phyloP scores from a whole-genome alignment of 2,329 filamentous ascomycete genomes.

The Fusarium sp. region DNA sequence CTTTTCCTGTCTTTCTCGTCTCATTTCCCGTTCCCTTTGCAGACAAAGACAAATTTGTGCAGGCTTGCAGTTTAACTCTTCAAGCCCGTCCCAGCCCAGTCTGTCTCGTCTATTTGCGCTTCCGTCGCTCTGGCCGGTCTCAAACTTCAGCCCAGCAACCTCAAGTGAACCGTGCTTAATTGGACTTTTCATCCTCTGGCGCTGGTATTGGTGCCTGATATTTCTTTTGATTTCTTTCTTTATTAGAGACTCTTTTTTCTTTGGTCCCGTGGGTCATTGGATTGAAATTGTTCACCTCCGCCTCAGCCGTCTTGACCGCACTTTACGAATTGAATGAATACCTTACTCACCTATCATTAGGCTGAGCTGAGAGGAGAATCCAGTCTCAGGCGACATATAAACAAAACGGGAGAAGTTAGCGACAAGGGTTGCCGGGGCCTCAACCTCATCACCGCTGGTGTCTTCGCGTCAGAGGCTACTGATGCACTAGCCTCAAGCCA shows the following conservation, averaged over 20 bases:
- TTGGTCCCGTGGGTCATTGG: neutral
- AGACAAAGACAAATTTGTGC: neutral
- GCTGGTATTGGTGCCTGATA: constrained; percentile 9
- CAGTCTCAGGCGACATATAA: constrained; percentile 6
- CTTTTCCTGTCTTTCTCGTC: neutral
- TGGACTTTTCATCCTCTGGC: constrained; percentile 17
- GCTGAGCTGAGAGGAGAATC: constrained; percentile 11
- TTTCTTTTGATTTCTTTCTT: constrained; percentile 7
- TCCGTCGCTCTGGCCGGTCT: constrained; percentile 38
- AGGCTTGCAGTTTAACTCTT: neutral
- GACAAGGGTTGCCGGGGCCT: constrained; percentile 24
- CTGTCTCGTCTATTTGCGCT: constrained; percentile 21
- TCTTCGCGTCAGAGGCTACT: constrained; percentile 30
- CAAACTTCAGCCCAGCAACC: constrained; percentile 42
- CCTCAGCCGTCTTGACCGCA: constrained; percentile 14
- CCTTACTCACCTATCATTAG: neutral
- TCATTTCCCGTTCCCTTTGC: constrained; percentile 10
- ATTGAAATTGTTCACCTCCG: constrained; percentile 17
- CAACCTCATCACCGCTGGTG: constrained; percentile 13
- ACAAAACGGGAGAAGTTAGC: constrained; percentile 17
- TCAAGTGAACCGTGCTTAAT: constrained; percentile 35
- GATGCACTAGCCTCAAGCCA: constrained; percentile 32
- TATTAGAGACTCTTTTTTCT: neutral
- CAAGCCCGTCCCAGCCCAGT: neutral
- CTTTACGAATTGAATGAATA: too few species aligned